These are phyloP conservation scores for Trapa incisa DNA, from an alignment of 345 rosid genomes.

Conservation along the genomic window DNA sequence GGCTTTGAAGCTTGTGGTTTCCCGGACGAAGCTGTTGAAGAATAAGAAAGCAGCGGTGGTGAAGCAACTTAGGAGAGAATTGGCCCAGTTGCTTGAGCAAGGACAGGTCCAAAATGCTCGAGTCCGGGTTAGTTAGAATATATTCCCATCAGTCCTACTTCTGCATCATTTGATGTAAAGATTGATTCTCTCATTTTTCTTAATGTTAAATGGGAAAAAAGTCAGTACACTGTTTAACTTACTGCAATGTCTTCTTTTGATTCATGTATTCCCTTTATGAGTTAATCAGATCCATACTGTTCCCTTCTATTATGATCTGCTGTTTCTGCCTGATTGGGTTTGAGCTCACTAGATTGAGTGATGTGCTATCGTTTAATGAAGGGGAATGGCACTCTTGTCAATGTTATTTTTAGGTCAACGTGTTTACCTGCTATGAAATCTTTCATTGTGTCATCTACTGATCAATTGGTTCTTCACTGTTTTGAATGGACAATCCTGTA, in stretches of 20 bases:
- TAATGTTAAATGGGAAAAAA: too few relatives aligned
- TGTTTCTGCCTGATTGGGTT: too few relatives aligned
- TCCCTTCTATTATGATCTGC: too few relatives aligned
- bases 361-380: neutral
- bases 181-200: neutral
- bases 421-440: neutral
- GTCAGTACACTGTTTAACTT: too few relatives aligned
- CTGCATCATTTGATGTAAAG: neutral
- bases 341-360: neutral
- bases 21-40: conserved; percentile 73
- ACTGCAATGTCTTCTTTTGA: too few relatives aligned
- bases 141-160: neutral
- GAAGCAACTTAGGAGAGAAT: conserved; percentile 64
- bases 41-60: conserved; percentile 56
- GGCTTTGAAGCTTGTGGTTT: conserved; percentile 53
- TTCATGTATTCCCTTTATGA: too few relatives aligned
- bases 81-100: conserved; percentile 67
- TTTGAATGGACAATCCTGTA: neutral
- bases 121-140: conserved; percentile 48
- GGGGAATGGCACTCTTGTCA: neutral
- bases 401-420: neutral
- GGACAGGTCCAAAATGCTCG: conserved; percentile 76
- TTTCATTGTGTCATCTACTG: neutral
- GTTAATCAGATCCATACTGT: too few relatives aligned
- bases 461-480: too few relatives aligned